Percentiles rank a stretch among this genome's conserved stretches.
Conservation (phyloP, 2,329 filamentous ascomycete genomes). For the Pestalotiopsis sp. region DNA sequence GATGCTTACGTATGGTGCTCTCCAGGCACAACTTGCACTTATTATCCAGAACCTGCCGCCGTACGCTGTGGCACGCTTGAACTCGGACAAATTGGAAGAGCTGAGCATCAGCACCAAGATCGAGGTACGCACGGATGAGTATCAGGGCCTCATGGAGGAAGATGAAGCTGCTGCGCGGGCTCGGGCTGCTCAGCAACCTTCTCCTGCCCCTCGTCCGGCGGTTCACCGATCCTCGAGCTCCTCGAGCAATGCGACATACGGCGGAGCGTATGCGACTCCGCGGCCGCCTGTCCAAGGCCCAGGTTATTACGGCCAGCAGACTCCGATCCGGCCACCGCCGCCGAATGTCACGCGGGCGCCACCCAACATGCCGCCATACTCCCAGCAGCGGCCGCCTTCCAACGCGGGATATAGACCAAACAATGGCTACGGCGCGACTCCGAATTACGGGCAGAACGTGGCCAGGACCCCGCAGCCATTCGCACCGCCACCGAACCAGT, state of each 20-base stretch:
- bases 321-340: constrained; percentile 40
- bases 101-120: constrained; percentile 82
- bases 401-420: constrained; percentile 53
- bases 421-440: constrained; percentile 45
- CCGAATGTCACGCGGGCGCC: constrained; percentile 42
- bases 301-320: constrained; percentile 49
- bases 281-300: constrained; percentile 46
- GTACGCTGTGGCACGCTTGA: constrained; percentile 82
- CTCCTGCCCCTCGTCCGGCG: constrained; percentile 40
- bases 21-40: constrained; percentile 75
- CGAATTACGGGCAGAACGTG: constrained; percentile 49
- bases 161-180: constrained; percentile 68
- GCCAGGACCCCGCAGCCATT: constrained; percentile 57
- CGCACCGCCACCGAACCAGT: constrained; percentile 50
- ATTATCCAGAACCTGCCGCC: constrained; percentile 79
- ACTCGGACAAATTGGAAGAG: constrained; percentile 83
- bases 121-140: constrained; percentile 72
- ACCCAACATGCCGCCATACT: constrained; percentile 38
- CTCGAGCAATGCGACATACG: constrained; percentile 44
- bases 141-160: constrained; percentile 81
- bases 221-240: constrained; percentile 42
- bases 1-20: constrained; percentile 66
- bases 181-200: constrained; percentile 43
- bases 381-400: constrained; percentile 36
- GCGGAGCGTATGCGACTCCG: constrained; percentile 50